Conservation (phyloP, 768 basidiomycete species). For the Guyanaporus albipodus region DNA sequence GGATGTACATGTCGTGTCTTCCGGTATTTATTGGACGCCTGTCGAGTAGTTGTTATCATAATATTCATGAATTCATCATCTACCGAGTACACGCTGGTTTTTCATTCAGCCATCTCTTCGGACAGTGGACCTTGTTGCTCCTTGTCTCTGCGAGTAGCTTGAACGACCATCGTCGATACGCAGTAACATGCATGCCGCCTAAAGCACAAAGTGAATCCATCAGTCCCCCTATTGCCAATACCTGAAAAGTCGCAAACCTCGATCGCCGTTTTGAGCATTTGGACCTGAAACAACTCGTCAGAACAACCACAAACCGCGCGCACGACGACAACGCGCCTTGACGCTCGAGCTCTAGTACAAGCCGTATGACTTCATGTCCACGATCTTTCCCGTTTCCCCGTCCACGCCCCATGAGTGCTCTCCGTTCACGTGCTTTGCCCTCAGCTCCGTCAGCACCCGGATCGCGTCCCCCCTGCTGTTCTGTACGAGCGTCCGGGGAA, state of each 20-base stretch:
- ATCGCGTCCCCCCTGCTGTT: conserved; percentile 96
- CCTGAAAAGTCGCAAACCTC: conserved; percentile 48
- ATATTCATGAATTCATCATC: conserved; percentile 9
- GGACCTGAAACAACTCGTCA: conserved; percentile 48
- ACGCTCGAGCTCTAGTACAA: conserved; percentile 95
- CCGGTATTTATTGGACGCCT: conserved; percentile 6
- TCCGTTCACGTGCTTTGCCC: conserved; percentile 94
- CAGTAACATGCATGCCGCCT: conserved; percentile 87
- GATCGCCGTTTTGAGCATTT: conserved; percentile 95
- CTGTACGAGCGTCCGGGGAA: conserved; percentile 91
- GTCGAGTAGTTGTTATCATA: conserved; percentile 10
- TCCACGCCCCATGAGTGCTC: conserved; percentile 92
- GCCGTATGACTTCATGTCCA: conserved; percentile 93
- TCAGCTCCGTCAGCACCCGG: conserved; percentile 85
- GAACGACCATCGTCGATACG: conserved; percentile 94
- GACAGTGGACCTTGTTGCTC: conserved; percentile 50
- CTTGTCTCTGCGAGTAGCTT: conserved; percentile 67
- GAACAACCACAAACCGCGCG: background rate
- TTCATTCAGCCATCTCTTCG: conserved; percentile 48
- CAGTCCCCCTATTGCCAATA: background rate
- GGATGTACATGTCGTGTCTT: background rate
- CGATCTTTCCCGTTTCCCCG: conserved; percentile 93
- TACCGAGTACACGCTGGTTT: background rate
- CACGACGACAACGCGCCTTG: conserved; percentile 48
- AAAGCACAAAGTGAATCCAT: background rate